A percentile compares a stretch with the other conserved stretches of the same genome.
These are phyloP conservation scores for Nannizzia gypsea DNA, from an alignment of 2,329 filamentous ascomycete species.

Conservation along the genomic window DNA sequence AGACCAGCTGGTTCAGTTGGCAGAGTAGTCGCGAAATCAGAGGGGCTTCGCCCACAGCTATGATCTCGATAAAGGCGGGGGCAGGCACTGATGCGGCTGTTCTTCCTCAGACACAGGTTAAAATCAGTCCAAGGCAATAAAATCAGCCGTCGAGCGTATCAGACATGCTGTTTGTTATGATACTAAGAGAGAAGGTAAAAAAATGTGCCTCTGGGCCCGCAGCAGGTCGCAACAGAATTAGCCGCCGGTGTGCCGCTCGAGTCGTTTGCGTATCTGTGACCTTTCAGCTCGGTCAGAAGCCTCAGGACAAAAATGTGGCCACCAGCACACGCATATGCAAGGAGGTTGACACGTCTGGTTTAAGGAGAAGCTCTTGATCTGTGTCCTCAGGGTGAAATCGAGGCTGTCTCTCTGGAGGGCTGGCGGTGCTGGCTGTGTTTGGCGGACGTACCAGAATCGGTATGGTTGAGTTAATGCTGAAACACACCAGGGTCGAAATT, in stretches of 20 bases:
- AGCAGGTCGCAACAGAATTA: background rate
- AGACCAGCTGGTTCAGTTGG: background rate
- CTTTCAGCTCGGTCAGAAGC: background rate
- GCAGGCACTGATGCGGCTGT: background rate
- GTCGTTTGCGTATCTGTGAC: background rate
- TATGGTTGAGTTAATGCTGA: conserved; percentile 6
- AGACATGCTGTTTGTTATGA: conserved; percentile 2
- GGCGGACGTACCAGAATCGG: conserved; percentile 2
- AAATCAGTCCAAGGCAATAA: background rate
- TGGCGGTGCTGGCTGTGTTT: background rate
- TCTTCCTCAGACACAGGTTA: conserved; percentile 1
- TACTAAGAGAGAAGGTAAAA: background rate
- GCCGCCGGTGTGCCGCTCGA: background rate
- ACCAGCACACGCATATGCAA: background rate
- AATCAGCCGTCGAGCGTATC: background rate
- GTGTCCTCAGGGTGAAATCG: background rate
- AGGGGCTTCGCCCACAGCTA: background rate
- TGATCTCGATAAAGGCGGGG: background rate
- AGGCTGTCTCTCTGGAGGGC: background rate
- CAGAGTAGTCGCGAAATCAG: background rate
- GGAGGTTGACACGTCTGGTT: background rate
- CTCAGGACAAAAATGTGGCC: background rate
- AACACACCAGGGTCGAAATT: conserved; percentile 7
- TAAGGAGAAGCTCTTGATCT: background rate
- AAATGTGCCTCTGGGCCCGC: background rate